Base-by-base conservation (phyloP, 192 early-diverging fungal genomes). In the Spinellus fusiger region DNA sequence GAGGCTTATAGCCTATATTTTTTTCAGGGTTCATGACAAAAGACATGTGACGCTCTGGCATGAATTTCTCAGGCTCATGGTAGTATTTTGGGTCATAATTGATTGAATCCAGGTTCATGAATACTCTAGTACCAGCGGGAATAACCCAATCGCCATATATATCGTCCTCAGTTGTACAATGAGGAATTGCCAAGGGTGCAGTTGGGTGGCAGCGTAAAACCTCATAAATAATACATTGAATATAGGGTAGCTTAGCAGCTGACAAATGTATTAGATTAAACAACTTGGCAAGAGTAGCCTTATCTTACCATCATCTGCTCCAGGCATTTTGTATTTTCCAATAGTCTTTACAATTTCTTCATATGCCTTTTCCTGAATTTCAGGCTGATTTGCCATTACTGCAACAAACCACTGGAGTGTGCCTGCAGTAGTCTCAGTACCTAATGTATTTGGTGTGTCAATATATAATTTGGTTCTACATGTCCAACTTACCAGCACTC, bases 81-180 rank as follows among this genome's bases (percentile, higher is more conserved):
- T 73, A 81, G 59, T 29, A 34, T 7, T 5, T 20, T 1, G 57
- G 38, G 44, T 59, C 57, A 28, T 22, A 22, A 49, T 81, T 73
- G 65, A 81, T 68, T 1, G 76, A 66, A 61, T 72, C 74, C n/a
- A 77, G 44, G 34, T 81, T 73, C 34, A 78, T 67, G 53, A 72
- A 62, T 5, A 81, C 66, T 61, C 61, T 70, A 0, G 74, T 47
- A 4, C 73, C 79, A 56, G 70, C 71, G 44, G 79, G 77, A 35
- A 81, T 62, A 9, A 70, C 71, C 57, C 73, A 78, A 0, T 67
- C 67, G 0, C 69, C 79, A 35, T 74, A 59, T 6, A 57, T 62
- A 38, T 76, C 79, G 1, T 74, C 72, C 62, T 78, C 72, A 5
- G 64, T 65, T 8, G 38, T 29, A 18, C 27, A 46, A 18, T 59